Base-by-base conservation (phyloP, 441 rosid genomes). In the Monsonia emarginata region DNA sequence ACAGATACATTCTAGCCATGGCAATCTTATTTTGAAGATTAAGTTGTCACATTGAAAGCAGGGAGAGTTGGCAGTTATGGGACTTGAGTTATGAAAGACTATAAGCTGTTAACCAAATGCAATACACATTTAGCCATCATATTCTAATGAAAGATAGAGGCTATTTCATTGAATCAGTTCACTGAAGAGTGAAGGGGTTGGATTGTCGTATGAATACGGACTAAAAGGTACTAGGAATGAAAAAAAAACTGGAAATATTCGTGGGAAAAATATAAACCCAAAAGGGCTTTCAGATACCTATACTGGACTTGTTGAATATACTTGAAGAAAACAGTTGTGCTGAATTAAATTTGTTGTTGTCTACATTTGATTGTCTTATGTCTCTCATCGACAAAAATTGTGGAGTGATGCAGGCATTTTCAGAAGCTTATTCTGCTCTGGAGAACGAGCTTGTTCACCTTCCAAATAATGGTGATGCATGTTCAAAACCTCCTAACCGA, bases 391-490 rank as follows among this genome's bases (percentile, higher is more conserved):
- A 58, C 27, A 18, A 22, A 19, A 63, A 57, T n/a, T 44, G 14
- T 71, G 68, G 32, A 54, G 42, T 74, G 60, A 26, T 83, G 82
- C 85, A 94, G 97, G 97, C 99, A 67, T 94, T 94, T 81, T 86
- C 99, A 30, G 99, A 94, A 75, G 99, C 99, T 42, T 85, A 88
- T 83, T 80, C 94, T 67, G 63, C 81, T 69, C 80, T 94, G 78
- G 95, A 89, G 83, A 88, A 81, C 64, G 96, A 94, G 85, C 82
- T 86, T 40, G 65, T 81, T 44, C 79, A 78, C 80, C 80, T 83
- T 66, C 71, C 85, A 31, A 79, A 72, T 67, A 77, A 79, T 65
- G 72, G 67, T 46, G 82, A 85, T 75, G 63, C 85, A 71, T 73
- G 72, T 76, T 74, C 76, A 44, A 81, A 72, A 70, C 75, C 78